Conservation (phyloP, 73 alveolate species). For the Uronychia binucleata region DNA sequence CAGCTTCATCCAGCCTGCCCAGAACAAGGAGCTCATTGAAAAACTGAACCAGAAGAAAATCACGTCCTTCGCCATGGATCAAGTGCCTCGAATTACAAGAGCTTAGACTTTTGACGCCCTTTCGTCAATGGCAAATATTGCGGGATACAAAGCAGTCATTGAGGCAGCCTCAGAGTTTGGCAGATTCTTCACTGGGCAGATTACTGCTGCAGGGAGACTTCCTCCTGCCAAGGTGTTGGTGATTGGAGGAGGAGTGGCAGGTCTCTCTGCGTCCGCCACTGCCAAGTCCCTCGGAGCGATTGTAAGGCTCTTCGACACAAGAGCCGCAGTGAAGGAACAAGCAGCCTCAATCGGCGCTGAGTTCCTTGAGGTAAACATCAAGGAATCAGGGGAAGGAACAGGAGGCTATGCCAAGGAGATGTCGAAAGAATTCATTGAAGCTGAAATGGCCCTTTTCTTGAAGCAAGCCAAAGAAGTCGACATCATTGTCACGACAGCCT, state of each 20-base stretch:
- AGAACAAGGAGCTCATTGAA: constrained; percentile 46
- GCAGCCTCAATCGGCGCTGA: constrained; percentile 84
- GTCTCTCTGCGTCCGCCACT: constrained; percentile 82
- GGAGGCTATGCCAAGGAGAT: constrained; percentile 82
- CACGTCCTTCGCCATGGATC: constrained; percentile 71
- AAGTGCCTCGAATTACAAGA: constrained; percentile 83
- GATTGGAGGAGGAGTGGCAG: constrained; percentile 89
- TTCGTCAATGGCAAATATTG: constrained; percentile 61
- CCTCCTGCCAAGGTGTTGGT: constrained; percentile 86
- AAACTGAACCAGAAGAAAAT: constrained; percentile 24
- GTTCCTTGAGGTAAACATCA: constrained; percentile 70
- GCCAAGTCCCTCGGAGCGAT: constrained; percentile 73
- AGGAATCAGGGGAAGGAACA: constrained; percentile 38
- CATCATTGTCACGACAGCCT: constrained; percentile 78
- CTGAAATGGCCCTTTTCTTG: constrained; percentile 64
- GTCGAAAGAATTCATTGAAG: constrained; percentile 54
- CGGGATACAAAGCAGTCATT: constrained; percentile 82
- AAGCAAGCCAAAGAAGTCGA: constrained; percentile 70
- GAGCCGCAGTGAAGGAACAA: constrained; percentile 67
- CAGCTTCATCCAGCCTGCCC: constrained; percentile 59
- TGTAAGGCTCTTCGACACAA: constrained; percentile 71
- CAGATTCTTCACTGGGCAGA: constrained; percentile 80
- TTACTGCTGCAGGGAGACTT: constrained; percentile 88
- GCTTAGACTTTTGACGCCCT: constrained; percentile 66
- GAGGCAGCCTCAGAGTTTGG: constrained; percentile 79